A percentile compares a stretch with the other conserved stretches of the same genome.
Conservation (phyloP, 2,329 filamentous ascomycete genomes). For the Thielaviopsis ethacetica region DNA sequence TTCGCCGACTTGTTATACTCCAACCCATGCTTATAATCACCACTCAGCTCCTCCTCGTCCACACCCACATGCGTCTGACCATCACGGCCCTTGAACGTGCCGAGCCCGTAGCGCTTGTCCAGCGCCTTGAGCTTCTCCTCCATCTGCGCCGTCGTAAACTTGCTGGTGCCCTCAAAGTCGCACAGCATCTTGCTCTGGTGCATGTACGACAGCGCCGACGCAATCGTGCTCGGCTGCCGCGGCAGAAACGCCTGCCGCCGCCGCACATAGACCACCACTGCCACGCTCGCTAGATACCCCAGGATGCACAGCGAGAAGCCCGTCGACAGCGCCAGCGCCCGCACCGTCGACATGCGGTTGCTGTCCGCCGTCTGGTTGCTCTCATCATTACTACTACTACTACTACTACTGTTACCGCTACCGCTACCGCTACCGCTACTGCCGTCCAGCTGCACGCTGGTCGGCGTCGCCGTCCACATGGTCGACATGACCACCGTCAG, state of each 20-base stretch:
- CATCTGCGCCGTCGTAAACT: slow-evolving; percentile 45
- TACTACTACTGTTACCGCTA: too few species aligned
- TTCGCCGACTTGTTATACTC: slow-evolving; percentile 31
- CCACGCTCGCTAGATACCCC: slow-evolving; percentile 44
- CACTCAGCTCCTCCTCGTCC: slow-evolving; percentile 56
- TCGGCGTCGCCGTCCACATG: slow-evolving; percentile 46
- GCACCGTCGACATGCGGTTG: neutral
- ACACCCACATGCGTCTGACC: slow-evolving; percentile 60
- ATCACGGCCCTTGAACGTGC: slow-evolving; percentile 62
- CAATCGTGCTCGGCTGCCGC: slow-evolving; percentile 63
- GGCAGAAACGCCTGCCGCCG: slow-evolving; percentile 57
- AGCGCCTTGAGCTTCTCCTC: slow-evolving; percentile 38
- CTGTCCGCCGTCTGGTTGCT: too few species aligned
- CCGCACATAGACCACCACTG: slow-evolving; percentile 41
- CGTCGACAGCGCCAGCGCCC: slow-evolving; percentile 28
- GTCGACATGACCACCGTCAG: slow-evolving; percentile 53
- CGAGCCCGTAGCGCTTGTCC: slow-evolving; percentile 57
- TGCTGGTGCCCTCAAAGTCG: slow-evolving; percentile 55
- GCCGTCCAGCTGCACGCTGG: slow-evolving; percentile 30
- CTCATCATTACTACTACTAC: too few species aligned
- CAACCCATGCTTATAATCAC: slow-evolving; percentile 47
- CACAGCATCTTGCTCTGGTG: slow-evolving; percentile 69
- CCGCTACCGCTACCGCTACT: slow-evolving; percentile 2
- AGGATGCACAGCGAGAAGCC: slow-evolving; percentile 45
- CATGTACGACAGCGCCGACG: slow-evolving; percentile 59